Conservation (phyloP, 306 rosid genomes). For the Lupinus albus region DNA sequence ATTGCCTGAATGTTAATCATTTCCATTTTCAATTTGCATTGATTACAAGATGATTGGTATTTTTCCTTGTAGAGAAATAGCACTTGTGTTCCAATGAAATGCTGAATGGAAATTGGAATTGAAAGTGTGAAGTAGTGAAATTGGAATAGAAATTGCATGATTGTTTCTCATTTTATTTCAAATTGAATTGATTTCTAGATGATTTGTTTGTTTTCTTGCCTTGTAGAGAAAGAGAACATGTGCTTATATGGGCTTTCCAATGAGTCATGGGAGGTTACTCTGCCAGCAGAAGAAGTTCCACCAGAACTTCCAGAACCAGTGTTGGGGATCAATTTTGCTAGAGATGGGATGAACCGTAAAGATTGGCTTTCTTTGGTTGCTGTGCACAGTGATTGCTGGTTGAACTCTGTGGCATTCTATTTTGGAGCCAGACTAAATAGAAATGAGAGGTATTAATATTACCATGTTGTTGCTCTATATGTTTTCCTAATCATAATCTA, state of each 20-base stretch:
- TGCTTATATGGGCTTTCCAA: constrained; percentile 62
- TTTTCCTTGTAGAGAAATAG: constrained; percentile 33
- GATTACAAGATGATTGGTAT: too few relatives aligned
- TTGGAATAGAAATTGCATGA: neutral
- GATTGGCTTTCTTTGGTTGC: constrained; percentile 74
- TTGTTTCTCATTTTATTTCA: neutral
- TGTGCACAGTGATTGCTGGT: constrained; percentile 65
- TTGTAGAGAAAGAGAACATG: constrained; percentile 58
- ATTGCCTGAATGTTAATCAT: too few relatives aligned
- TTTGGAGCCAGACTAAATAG: constrained; percentile 65
- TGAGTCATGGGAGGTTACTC: constrained; percentile 61
- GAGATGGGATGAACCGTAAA: constrained; percentile 62
- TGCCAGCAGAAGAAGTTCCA: constrained; percentile 66
- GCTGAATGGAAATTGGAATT: neutral
- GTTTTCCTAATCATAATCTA: neutral
- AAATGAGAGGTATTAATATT: constrained; percentile 64
- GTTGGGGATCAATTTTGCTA: constrained; percentile 65
- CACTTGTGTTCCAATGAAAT: constrained; percentile 28
- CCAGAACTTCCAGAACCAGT: constrained; percentile 68
- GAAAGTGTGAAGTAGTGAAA: neutral
- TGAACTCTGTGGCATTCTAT: constrained; percentile 62
- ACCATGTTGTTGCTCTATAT: neutral
- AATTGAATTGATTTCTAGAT: neutral
- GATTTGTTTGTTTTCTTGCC: neutral
- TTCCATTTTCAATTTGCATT: neutral